phyloP scores from a whole-genome alignment of 2,329 filamentous ascomycete species.

The Tolypocladium nubicola region DNA sequence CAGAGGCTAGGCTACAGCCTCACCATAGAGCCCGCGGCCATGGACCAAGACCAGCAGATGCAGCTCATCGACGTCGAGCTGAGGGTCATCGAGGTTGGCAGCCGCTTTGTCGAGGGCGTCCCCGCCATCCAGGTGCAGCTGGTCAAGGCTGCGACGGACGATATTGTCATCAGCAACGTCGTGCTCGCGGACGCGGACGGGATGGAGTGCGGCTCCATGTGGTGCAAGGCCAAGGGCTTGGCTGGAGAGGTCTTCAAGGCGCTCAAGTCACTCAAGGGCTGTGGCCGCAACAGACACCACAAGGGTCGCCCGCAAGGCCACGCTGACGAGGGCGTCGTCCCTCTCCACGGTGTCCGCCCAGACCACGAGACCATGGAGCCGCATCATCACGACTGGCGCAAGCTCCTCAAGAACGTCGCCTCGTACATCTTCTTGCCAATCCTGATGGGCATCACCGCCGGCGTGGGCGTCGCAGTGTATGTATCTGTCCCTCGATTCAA shows the following conservation, averaged over 20 bases:
- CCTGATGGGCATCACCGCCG: slow-evolving; percentile 57
- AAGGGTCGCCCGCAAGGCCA: slow-evolving; percentile 1
- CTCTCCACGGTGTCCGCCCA: slow-evolving; percentile 6
- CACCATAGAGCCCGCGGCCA: slow-evolving; percentile 28
- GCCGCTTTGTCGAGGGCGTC: slow-evolving; percentile 41
- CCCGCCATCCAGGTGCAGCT: slow-evolving; percentile 49
- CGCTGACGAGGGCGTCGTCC: slow-evolving; percentile 2
- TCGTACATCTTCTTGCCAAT: slow-evolving; percentile 58
- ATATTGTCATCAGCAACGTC: slow-evolving; percentile 43
- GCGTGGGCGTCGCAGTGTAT: slow-evolving; percentile 55
- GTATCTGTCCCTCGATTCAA: slow-evolving; percentile 12
- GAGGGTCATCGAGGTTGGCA: slow-evolving; percentile 49
- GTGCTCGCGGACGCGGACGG: slow-evolving; percentile 21
- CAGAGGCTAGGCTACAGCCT: slow-evolving; percentile 40
- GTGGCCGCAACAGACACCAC: slow-evolving; percentile 9
- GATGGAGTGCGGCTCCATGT: slow-evolving; percentile 33
- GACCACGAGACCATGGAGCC: slow-evolving; percentile 13
- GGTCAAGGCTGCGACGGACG: slow-evolving; percentile 45
- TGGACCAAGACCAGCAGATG: slow-evolving; percentile 39
- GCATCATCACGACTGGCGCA: slow-evolving; percentile 23
- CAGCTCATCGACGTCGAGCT: slow-evolving; percentile 44
- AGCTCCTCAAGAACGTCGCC: slow-evolving; percentile 43
- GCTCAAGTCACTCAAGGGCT: slow-evolving; percentile 15
- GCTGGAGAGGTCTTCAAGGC: slow-evolving; percentile 15
- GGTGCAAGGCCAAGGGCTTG: slow-evolving; percentile 35